A percentile compares a stretch with the other conserved stretches of the same genome.
phyloP scores from a whole-genome alignment of 139 green algal species.

The Marvania coccoides region DNA sequence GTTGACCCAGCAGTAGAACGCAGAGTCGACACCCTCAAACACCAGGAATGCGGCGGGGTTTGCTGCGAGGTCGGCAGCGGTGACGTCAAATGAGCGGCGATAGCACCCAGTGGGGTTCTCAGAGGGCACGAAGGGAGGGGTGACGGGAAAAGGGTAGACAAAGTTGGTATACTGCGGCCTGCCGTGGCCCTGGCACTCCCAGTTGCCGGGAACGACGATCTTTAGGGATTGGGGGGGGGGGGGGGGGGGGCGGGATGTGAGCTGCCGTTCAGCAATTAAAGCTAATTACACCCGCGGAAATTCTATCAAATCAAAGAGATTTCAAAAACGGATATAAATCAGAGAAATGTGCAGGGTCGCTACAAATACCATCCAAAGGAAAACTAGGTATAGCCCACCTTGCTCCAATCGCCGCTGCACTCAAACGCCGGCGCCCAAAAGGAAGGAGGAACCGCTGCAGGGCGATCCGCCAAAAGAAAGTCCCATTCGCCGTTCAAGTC shows the following conservation, averaged over 20 bases:
- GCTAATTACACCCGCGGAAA: background rate
- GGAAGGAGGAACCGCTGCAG: constrained; percentile 36
- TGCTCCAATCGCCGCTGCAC: constrained; percentile 29
- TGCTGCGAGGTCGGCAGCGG: background rate
- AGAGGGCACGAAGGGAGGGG: constrained; percentile 74
- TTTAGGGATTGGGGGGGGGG: constrained; percentile 31
- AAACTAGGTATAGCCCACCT: constrained; percentile 5
- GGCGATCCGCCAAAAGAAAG: constrained; percentile 53
- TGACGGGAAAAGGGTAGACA: constrained; percentile 83
- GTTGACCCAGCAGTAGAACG: constrained; percentile 90
- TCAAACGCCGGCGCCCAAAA: constrained; percentile 41
- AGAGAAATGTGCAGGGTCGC: too few species aligned
- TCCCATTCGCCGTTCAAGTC: constrained; percentile 51
- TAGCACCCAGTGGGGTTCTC: constrained; percentile 94
- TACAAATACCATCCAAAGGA: too few species aligned
- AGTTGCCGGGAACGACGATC: constrained; percentile 79
- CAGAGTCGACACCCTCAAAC: constrained; percentile 84
- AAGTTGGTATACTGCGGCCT: constrained; percentile 95
- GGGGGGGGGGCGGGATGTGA: too few species aligned
- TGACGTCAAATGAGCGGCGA: constrained; percentile 55
- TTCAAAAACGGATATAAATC: background rate
- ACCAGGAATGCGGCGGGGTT: constrained; percentile 47
- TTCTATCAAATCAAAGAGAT: background rate
- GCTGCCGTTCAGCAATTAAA: too few species aligned
- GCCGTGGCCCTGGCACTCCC: constrained; percentile 78